Evolutionary conservation across 225 moss, liverwort and hornwort species (phyloP).

Genomic region (Pseudoscleropodium purum): DNA sequence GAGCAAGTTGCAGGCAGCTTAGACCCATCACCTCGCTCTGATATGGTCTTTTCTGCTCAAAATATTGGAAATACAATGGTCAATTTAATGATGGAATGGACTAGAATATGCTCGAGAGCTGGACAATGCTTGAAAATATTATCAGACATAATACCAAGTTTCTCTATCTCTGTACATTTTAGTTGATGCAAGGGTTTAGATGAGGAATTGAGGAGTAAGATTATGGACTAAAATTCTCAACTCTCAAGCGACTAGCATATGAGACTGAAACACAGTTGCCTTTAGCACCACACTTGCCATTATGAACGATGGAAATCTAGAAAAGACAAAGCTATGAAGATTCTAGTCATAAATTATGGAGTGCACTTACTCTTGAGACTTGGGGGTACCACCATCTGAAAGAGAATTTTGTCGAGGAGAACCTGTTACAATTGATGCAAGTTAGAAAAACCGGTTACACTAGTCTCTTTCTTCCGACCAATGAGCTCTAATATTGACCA

Average conservation of each 20-base stretch:
- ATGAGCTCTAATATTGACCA: background rate
- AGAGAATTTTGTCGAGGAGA: constrained; percentile 43
- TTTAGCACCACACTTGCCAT: background rate
- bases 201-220: background rate
- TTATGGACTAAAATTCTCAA: background rate
- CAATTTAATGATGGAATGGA: background rate
- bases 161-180: background rate
- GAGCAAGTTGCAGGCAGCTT: background rate
- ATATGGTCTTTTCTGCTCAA: background rate
- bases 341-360: background rate
- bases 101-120: background rate
- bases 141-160: background rate
- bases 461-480: background rate
- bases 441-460: background rate
- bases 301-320: background rate
- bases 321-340: background rate
- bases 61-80: background rate
- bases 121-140: background rate
- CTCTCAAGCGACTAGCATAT: background rate
- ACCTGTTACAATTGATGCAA: constrained; percentile 8
- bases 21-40: background rate
- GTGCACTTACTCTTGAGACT: constrained; percentile 60
- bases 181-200: too few species aligned
- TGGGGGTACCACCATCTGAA: constrained; percentile 32
- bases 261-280: background rate